phyloP scores from a whole-genome alignment of 1,139 yeast genomes.

The Meyerozyma smithsonii region DNA sequence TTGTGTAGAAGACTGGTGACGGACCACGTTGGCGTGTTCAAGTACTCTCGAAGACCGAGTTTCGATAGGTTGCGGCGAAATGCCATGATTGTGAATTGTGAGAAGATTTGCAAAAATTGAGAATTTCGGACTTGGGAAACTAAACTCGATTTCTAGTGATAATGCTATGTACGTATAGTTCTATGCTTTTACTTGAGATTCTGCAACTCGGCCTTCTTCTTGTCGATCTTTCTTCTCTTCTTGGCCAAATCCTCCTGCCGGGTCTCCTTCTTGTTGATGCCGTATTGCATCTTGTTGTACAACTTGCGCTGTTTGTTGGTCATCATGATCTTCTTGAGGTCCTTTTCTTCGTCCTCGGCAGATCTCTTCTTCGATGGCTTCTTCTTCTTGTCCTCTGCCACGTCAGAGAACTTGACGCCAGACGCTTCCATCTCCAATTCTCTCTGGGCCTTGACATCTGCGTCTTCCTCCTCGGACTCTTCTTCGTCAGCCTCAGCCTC shows the following conservation, averaged over 20 bases:
- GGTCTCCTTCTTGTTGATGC: constrained; percentile 78
- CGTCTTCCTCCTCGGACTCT: constrained; percentile 44
- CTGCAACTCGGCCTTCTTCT: constrained; percentile 55
- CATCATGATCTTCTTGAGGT: constrained; percentile 94
- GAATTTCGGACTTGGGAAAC: background rate
- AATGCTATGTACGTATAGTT: background rate
- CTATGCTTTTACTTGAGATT: constrained; percentile 26
- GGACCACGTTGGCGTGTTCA: constrained; percentile 26
- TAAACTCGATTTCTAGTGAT: background rate
- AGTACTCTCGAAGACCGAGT: constrained; percentile 3
- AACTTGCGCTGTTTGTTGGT: constrained; percentile 91
- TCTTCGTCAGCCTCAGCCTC: constrained; percentile 46
- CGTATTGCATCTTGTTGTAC: constrained; percentile 93
- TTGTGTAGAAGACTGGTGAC: constrained; percentile 11
- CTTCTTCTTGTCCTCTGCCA: constrained; percentile 26
- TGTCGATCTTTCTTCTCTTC: constrained; percentile 75
- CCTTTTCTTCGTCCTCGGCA: constrained; percentile 73
- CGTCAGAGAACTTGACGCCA: constrained; percentile 73
- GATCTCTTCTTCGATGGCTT: constrained; percentile 23
- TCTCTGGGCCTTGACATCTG: constrained; percentile 62
- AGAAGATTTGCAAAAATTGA: background rate
- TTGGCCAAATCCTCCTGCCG: constrained; percentile 69
- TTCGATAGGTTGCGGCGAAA: background rate
- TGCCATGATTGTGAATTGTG: background rate
- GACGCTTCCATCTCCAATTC: constrained; percentile 90